phyloP scores from a whole-genome alignment of 2,329 filamentous ascomycete species.

The Cyphellophora europaea region DNA sequence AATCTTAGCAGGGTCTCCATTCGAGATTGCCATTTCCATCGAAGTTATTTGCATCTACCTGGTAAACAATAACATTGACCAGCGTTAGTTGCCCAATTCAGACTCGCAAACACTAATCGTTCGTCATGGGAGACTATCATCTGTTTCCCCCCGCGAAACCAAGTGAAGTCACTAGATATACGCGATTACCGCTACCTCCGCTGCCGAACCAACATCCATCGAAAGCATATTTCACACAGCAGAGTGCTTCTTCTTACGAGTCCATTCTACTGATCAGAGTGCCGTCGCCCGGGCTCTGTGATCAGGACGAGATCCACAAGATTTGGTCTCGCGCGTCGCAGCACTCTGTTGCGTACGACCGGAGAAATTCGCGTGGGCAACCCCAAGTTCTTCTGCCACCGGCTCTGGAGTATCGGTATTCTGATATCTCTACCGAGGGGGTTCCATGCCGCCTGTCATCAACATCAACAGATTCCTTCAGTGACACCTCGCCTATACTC shows the following conservation, averaged over 20 bases:
- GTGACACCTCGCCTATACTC: neutral
- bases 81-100: constrained; percentile 2
- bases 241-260: constrained; percentile 2
- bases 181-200: neutral
- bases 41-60: neutral
- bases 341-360: neutral
- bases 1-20: constrained; percentile 5
- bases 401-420: constrained; percentile 2
- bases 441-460: constrained; percentile 10
- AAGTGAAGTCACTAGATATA: neutral
- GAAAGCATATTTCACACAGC: constrained; percentile 1
- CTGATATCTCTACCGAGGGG: neutral
- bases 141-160: neutral
- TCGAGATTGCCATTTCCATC: neutral
- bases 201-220: neutral
- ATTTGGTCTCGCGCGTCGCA: neutral
- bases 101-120: neutral
- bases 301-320: neutral
- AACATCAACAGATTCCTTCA: neutral
- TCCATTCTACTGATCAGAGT: constrained; percentile 8
- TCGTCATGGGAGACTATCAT: constrained; percentile 1
- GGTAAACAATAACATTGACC: neutral
- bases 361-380: constrained; percentile 1
- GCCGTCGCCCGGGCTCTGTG: constrained; percentile 5
- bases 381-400: constrained; percentile 8